Evolutionary conservation across 176 grass and related monocot species (phyloP), one percentile per base, ranked within the genome.

Genomic region (Musa beccarii): DNA sequence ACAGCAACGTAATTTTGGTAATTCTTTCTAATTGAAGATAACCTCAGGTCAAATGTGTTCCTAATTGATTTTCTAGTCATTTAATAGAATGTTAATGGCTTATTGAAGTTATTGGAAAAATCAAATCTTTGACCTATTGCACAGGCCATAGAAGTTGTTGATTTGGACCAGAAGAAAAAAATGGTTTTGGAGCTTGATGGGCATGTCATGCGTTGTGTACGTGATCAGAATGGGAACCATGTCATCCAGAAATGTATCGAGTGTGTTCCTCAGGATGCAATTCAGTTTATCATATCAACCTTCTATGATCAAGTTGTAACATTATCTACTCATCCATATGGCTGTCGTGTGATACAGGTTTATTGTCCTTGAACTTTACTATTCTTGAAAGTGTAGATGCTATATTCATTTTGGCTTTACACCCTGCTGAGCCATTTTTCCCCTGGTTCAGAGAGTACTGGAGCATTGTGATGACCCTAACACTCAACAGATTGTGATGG

Each of bases 271-370:
- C 13, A 79, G 4, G 69, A 85, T 23, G 34, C 57, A 12, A 89
- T 83, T 20, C 57, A 63, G 8, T 81, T 83, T 51, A 81, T 96
- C 24, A 64, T 84, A 22, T 66, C 25, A 54, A 24, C 59, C 54
- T 84, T 96, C 66, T 34, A 43, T 24, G 14, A 62, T 1, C 81
- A 86, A 43, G 82, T 71, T 5, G 73, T 64, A 19, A 61, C 21
- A 9, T 53, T 88, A 21, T 95, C 81, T 25, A 29, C 10, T n/a
- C 79, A 88, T 81, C 75, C 65, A 24, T 86, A 79, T 29, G 79
- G 83, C 15, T 84, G 72, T 57, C 88, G 81, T 52, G 84, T 96
- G 3, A 59, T 96, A 51, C 76, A 91, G 88, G 92, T 96, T 16
- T 54, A 55, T 74, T 26, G 12, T 16, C 9, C 13, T 57, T 74